These are phyloP conservation scores for Umbellularia californica DNA, from an alignment of 164 flowering plant genomes.

Conservation along the genomic window DNA sequence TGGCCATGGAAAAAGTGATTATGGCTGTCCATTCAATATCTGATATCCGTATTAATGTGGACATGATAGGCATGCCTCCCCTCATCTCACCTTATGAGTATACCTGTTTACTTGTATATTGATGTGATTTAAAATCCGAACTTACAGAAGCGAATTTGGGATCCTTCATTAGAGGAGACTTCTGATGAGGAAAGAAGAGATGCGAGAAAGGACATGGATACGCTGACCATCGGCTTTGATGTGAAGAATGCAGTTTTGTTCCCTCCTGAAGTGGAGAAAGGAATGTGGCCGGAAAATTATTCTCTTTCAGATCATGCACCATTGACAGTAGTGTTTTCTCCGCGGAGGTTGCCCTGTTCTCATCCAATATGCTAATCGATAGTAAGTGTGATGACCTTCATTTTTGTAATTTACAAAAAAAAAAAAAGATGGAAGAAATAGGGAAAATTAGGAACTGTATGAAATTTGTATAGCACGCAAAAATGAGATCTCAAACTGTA, in stretches of 20 bases:
- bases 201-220: constrained; percentile 18
- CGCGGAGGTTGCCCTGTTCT: constrained; percentile 70
- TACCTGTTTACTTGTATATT: too few relatives aligned
- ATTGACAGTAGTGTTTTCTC: constrained; percentile 88
- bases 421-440: too few relatives aligned
- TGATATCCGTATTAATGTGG: too few relatives aligned
- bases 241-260: constrained; percentile 92
- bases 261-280: constrained; percentile 92
- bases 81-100: too few relatives aligned
- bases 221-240: constrained; percentile 60
- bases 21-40: too few relatives aligned
- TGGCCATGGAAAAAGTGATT: too few relatives aligned
- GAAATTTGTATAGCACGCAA: too few relatives aligned
- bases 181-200: constrained; percentile 15
- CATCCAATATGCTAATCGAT: constrained; percentile 26
- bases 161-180: constrained; percentile 38
- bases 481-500: too few relatives aligned
- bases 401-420: too few relatives aligned
- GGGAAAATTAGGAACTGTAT: too few relatives aligned
- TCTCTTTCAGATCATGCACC: constrained; percentile 96
- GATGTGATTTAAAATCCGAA: too few relatives aligned
- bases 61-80: too few relatives aligned
- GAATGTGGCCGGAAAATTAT: constrained; percentile 94
- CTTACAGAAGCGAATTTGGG: constrained; percentile 77
- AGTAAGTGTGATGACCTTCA: neutral